A percentile compares a stretch with the other conserved stretches of the same genome.
Conservation (phyloP, 768 basidiomycete genomes). For the Russula dissimulans region DNA sequence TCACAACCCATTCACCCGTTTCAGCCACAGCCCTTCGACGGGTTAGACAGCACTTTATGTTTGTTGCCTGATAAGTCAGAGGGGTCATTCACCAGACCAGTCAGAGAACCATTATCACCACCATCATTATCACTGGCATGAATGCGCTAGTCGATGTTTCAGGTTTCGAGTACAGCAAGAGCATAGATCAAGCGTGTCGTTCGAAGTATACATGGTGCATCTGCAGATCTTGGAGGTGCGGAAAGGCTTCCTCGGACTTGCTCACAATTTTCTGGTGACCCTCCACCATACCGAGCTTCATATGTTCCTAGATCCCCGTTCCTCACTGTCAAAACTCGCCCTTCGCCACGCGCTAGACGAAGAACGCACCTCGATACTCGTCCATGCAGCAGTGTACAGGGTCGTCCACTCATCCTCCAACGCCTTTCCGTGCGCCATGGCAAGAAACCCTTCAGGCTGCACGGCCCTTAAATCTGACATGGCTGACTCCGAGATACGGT, state of each 20-base stretch:
- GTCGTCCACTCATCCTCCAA: neutral
- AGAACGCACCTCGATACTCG: neutral
- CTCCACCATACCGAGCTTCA: neutral
- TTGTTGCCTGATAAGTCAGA: too few species aligned
- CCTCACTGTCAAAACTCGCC: neutral
- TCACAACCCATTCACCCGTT: too few species aligned
- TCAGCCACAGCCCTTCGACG: too few species aligned
- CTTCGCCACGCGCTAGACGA: neutral
- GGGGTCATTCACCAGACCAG: too few species aligned
- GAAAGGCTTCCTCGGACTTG: neutral
- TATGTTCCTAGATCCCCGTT: neutral
- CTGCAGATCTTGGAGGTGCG: neutral
- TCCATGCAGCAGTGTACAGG: neutral
- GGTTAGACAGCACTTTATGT: too few species aligned
- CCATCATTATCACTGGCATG: neutral
- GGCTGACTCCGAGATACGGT: neutral
- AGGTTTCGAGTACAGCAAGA: neutral
- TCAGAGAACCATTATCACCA: neutral
- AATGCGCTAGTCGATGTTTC: too few species aligned
- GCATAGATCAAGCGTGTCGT: neutral
- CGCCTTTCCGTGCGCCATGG: neutral
- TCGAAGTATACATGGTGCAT: neutral
- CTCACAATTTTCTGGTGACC: neutral
- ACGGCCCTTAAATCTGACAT: neutral
- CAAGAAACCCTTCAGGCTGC: neutral